phyloP scores from a whole-genome alignment of 331 rosid genomes.

The Spiraea crenata region DNA sequence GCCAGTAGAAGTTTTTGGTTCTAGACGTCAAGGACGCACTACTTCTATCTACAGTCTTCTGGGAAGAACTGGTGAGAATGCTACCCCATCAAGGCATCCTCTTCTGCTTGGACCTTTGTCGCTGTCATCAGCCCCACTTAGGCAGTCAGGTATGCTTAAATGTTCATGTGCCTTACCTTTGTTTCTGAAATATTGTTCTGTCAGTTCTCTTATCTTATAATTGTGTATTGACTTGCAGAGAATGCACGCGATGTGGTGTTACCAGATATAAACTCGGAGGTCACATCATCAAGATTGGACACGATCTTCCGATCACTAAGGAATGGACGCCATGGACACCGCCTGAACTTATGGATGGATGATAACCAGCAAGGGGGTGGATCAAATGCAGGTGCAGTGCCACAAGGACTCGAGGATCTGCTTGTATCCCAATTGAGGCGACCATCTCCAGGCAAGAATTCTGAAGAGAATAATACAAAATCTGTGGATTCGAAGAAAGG shows the following conservation, averaged over 20 bases:
- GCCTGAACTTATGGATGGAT: conserved; percentile 80
- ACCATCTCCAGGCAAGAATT: conserved; percentile 58
- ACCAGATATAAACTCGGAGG: conserved; percentile 64
- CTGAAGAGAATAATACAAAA: conserved; percentile 45
- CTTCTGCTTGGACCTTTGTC: conserved; percentile 85
- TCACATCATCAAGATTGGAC: conserved; percentile 67
- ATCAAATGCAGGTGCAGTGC: conserved; percentile 60
- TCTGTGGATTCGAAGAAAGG: conserved; percentile 43
- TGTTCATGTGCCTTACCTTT: conserved; percentile 6
- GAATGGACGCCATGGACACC: conserved; percentile 95
- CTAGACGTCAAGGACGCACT: conserved; percentile 93
- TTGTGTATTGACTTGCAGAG: conserved; percentile 36
- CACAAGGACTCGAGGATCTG: conserved; percentile 90
- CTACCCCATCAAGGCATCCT: conserved; percentile 85
- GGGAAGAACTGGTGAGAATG: conserved; percentile 87
- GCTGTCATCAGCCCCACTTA: conserved; percentile 43
- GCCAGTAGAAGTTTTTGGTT: conserved; percentile 99
- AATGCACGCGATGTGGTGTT: conserved; percentile 31
- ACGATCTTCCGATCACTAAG: conserved; percentile 84
- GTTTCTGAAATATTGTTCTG: neutral
- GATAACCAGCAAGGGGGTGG: conserved; percentile 78
- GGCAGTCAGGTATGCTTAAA: conserved; percentile 57
- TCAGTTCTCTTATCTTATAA: conserved; percentile 6
- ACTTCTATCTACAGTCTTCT: conserved; percentile 94
- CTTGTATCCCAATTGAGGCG: conserved; percentile 88